phyloP scores from a whole-genome alignment of 148 eudicot species.

The Camellia lanceoleosa region DNA sequence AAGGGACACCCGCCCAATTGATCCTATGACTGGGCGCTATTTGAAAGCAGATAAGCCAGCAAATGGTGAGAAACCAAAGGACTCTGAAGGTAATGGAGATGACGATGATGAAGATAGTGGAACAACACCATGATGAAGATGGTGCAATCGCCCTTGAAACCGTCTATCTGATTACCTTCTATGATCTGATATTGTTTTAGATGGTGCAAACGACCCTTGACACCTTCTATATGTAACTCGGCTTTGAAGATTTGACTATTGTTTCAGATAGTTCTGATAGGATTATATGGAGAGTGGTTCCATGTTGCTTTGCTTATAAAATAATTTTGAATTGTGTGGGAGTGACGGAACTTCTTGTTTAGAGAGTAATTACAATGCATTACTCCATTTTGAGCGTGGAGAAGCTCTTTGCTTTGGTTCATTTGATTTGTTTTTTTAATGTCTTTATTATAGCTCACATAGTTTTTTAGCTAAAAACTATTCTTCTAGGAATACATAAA shows the following conservation, averaged over 20 bases:
- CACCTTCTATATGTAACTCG: no score
- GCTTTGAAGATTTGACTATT: no score
- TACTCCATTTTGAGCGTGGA: not conserved
- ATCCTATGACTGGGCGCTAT: slow-evolving; percentile 75
- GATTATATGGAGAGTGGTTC: not conserved
- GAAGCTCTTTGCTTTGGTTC: no score
- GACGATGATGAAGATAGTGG: slow-evolving; percentile 23
- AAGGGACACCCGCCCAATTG: slow-evolving; percentile 68
- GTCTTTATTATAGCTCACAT: no score
- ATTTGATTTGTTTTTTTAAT: no score
- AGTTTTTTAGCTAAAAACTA: no score
- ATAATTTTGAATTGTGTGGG: not conserved
- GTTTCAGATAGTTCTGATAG: not conserved
- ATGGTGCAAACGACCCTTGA: no score
- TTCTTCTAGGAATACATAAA: no score
- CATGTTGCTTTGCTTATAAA: not conserved
- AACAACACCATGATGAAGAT: slow-evolving; percentile 2
- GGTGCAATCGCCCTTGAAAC: slow-evolving; percentile 14
- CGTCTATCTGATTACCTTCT: no score
- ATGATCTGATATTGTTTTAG: no score
- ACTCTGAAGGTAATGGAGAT: slow-evolving; percentile 21
- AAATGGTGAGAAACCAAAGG: slow-evolving; percentile 21
- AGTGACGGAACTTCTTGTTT: not conserved
- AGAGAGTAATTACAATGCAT: not conserved
- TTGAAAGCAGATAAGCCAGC: slow-evolving; percentile 35